Conservation (phyloP, 2,329 filamentous ascomycete genomes). For the Fusarium citri region DNA sequence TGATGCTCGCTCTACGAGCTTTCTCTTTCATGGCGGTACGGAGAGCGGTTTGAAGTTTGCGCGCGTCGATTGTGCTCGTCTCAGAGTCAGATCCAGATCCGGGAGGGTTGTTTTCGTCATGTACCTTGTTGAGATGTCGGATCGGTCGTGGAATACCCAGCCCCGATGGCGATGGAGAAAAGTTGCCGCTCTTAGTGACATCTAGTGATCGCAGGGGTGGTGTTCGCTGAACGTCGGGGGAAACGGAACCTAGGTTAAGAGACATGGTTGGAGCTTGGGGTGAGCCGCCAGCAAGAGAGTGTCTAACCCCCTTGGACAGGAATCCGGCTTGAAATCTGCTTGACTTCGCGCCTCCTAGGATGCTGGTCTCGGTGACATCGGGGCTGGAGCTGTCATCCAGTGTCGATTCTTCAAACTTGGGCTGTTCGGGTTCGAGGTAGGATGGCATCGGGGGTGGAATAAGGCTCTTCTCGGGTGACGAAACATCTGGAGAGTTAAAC, state of each 20-base stretch:
- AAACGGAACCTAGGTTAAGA: conserved; percentile 65
- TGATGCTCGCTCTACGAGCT: conserved; percentile 55
- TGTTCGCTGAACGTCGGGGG: conserved; percentile 47
- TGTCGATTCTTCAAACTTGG: background rate
- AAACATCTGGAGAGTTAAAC: conserved; percentile 59
- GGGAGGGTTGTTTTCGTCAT: conserved; percentile 67
- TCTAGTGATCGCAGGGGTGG: conserved; percentile 64
- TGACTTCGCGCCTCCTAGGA: conserved; percentile 60
- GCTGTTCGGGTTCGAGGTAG: conserved; percentile 37
- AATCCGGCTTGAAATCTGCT: conserved; percentile 92
- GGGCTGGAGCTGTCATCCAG: conserved; percentile 62
- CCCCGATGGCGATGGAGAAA: conserved; percentile 58
- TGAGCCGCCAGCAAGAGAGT: conserved; percentile 66
- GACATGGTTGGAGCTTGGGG: conserved; percentile 66
- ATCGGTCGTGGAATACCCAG: conserved; percentile 49
- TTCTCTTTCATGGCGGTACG: conserved; percentile 63
- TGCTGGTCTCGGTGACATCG: conserved; percentile 61
- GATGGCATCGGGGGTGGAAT: conserved; percentile 47
- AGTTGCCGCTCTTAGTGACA: conserved; percentile 62
- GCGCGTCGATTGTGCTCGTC: conserved; percentile 62
- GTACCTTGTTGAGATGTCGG: conserved; percentile 52
- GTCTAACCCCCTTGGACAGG: conserved; percentile 68
- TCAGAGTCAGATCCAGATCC: conserved; percentile 62
- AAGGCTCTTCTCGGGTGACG: conserved; percentile 47
- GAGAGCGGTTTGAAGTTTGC: conserved; percentile 67